Base-by-base conservation (phyloP, 441 rosid species). In the Mallotus repandus region DNA sequence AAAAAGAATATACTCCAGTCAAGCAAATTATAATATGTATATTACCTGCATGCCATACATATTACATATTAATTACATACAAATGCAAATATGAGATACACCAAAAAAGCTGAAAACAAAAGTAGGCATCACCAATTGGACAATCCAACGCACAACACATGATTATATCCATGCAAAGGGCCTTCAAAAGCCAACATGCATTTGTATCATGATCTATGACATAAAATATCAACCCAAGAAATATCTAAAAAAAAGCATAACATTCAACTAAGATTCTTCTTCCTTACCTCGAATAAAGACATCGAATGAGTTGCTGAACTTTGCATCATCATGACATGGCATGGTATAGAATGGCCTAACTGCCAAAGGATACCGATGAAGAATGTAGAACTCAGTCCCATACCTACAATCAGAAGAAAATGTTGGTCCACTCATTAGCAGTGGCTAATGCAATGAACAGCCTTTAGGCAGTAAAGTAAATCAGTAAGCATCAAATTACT, bases 321-420 rank as follows among this genome's bases (percentile, higher is more conserved):
- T 83, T 16, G 90, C 35, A 82, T 88, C 78, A 76, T 91, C 98
- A 15, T 82, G 81, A 81, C 96, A 92, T 46, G 96, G 89, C 99
- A 95, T 95, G 13, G 98, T 95, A 83, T 95, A 95, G 84, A 93
- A 95, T 59, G 97, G 98, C 79, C 97, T 88, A 29, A 90, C 92
- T 68, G 91, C 91, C 79, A 81, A 59, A 68, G 98, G 97, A 80
- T 86, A 95, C 55, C 94, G 89, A 74, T 93, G 86, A 69, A 93
- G 88, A 55, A 95, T 93, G 79, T 89, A 93, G 77, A 93, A 95
- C 79, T 95, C 95, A 0, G 97, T 93, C 74, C 85, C 91, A 74
- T 93, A 91, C 87, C 95, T 87, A 74, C 63, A 72, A 73, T 38
- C 19, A 75, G 53, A 29, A 29, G 32, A 29, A 29, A 73, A 35